Evolutionary conservation across 768 basidiomycete genomes (phyloP).

Genomic region (Pleurotus giganteus): DNA sequence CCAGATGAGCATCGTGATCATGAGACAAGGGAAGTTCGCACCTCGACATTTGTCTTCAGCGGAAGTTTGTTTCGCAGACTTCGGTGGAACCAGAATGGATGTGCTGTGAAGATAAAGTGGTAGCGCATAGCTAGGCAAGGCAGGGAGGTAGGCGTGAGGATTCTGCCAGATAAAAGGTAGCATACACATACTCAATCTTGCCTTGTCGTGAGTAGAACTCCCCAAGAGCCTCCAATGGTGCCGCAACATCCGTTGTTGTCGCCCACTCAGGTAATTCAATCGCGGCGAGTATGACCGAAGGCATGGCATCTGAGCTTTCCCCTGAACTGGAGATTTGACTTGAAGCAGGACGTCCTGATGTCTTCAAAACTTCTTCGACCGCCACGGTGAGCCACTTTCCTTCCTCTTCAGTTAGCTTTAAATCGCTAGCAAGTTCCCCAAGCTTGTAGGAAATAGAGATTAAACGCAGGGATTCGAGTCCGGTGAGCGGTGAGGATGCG

Average conservation of each 20-base stretch:
- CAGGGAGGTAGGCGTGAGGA: too few species aligned
- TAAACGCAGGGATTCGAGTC: constrained; percentile 33
- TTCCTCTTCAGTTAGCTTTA: constrained; percentile 29
- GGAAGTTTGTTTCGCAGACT: constrained; percentile 29
- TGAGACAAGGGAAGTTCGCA: constrained; percentile 19
- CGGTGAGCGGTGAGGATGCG: constrained; percentile 17
- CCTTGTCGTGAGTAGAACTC: constrained; percentile 56
- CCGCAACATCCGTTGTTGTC: constrained; percentile 55
- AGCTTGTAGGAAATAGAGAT: constrained; percentile 42
- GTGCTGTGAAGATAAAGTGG: constrained; percentile 67
- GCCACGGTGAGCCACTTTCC: constrained; percentile 41
- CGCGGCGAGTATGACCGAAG: constrained; percentile 40
- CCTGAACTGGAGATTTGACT: neutral
- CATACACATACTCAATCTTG: constrained; percentile 49
- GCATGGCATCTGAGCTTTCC: constrained; percentile 12
- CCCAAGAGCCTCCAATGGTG: constrained; percentile 67
- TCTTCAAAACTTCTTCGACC: constrained; percentile 40
- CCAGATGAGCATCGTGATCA: neutral
- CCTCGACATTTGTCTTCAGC: constrained; percentile 61
- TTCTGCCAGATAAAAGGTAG: neutral
- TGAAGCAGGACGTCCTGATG: constrained; percentile 10
- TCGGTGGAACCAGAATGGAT: constrained; percentile 53
- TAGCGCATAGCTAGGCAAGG: constrained; percentile 44
- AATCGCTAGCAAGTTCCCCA: constrained; percentile 35
- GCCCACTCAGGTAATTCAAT: constrained; percentile 63